Evolutionary conservation across 2,329 filamentous ascomycete genomes (phyloP), one percentile per base, ranked within the genome.

Genomic region (Cercospora sp.): DNA sequence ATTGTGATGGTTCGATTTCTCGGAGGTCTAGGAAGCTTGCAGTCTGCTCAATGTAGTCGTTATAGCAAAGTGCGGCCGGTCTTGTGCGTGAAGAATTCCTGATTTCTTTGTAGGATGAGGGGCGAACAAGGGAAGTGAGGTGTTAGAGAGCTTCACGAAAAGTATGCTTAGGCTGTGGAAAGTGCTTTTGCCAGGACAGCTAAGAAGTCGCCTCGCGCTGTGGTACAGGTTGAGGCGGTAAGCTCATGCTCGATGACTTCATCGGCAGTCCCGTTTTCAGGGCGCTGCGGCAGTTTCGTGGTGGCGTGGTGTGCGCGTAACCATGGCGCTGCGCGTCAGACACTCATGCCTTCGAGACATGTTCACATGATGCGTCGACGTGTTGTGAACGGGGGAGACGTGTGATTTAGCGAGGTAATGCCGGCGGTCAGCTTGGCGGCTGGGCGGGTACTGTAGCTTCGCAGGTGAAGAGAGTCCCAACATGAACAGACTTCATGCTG

Each of bases 1-100:
- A 64, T 65, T 62, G 45, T 21, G 18, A 18, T 21, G 24, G 5
- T 60, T 32, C 8, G 16, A 59, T 8, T 65, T 21, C 85, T 73
- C 13, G 24, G 18, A n/a, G 26, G 16, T 28, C 12, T n/a, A n/a
- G 26, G 5, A 59, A 37, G 55, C n/a, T 59, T 34, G 55, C 30
- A 26, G 8, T 55, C 49, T 55, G 24, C 24, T 55, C 24, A 24
- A 12, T 49, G 45, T 24, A 3, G 18, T 49, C 18, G 49, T 53
- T 53, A 5, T 4, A 53, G 13, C 0, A 21, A 26, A 53, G 13
- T 10, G 4, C 28, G 28, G 7, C 55, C 26, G 55, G n/a, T 34
- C 16, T 24, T 21, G 49, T 53, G 18, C n/a, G 43, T 16, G 21
- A 26, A 21, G 13, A 6, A 16, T 28, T 53, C 10, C 24, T 13